Percentiles rank a stretch among this genome's conserved stretches.
These are phyloP conservation scores for Chalciporus piperatus DNA, from an alignment of 768 basidiomycete genomes.

Conservation along the genomic window DNA sequence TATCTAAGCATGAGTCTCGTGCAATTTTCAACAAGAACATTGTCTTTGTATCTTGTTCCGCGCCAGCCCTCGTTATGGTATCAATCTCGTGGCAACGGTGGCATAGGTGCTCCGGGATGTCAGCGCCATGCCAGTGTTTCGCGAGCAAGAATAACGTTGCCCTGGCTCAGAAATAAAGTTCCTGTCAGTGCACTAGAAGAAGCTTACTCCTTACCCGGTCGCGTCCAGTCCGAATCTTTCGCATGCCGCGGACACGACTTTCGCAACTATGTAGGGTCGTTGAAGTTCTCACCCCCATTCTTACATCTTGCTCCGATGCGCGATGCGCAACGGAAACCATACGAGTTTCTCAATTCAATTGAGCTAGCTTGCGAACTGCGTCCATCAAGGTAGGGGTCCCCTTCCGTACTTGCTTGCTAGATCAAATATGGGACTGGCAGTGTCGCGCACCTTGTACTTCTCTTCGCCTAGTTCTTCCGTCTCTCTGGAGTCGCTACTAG, in stretches of 20 bases:
- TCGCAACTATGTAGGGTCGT: slow-evolving; percentile 29
- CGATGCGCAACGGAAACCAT: too few species aligned
- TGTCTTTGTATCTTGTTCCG: neutral
- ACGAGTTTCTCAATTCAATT: too few species aligned
- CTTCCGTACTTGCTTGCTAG: too few species aligned
- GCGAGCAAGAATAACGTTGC: too few species aligned
- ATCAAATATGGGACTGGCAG: neutral
- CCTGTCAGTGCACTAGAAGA: too few species aligned
- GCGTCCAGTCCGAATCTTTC: slow-evolving; percentile 23
- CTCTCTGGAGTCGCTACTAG: too few species aligned
- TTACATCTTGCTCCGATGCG: slow-evolving; percentile 23
- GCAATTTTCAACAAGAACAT: neutral
- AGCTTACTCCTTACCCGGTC: slow-evolving; percentile 22
- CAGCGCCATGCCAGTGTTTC: too few species aligned
- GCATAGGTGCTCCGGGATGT: slow-evolving; percentile 17
- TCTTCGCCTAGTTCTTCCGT: neutral
- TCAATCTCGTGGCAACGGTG: neutral
- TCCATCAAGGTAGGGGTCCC: too few species aligned
- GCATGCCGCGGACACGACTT: too few species aligned
- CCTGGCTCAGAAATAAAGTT: too few species aligned
- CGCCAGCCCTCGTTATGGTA: neutral
- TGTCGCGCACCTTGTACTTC: neutral
- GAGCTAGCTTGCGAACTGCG: too few species aligned
- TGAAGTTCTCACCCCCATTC: too few species aligned
- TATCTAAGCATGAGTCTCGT: neutral